Base-by-base conservation (phyloP, 2,329 filamentous ascomycete genomes). In the Beauveria rudraprayagi region DNA sequence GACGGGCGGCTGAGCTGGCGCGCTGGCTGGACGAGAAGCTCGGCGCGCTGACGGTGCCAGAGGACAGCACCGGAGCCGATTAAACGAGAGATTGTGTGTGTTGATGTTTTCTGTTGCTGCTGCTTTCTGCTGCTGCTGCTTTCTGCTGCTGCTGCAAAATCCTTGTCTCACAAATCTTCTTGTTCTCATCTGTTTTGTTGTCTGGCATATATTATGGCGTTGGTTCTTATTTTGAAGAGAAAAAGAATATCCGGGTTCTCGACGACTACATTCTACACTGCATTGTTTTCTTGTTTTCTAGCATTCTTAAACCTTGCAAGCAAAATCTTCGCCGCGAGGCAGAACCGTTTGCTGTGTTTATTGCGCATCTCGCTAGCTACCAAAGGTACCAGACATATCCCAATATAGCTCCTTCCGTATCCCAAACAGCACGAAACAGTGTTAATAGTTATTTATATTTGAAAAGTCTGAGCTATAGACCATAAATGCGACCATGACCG, bases 21-120 rank as follows among this genome's bases (percentile, higher is more conserved):
- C 73, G 76, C 60, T 84, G 81, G 78, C 70, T 88, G 65, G 84
- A 88, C 64, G 80, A 81, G n/a, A 81, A 81, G 72, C 75, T 88
- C 6, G 80, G 80, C 6, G 74, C 76, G 16, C 68, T 86, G 63
- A 73, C 73, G 16, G 77, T 85, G 30, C 81, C 83, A 0, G 79
- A 82, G 54, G 81, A 84, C 57, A 78, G 77, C 5, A 73, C 80
- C 24, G 76, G 77, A 9, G 67, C 73, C 9, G 68, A 70, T 63
- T 72, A 61, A 44, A 8, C 11, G 9, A 37, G 34, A 16, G 5
- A 11, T 2, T 37, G 11, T 37, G 34, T 16, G 34, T 37, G 11
- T 11, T 37, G 14, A 5, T 14, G 11, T 7, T 47, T 8, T 26
- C 24, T 47, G 11, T 11, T 47, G n/a, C 44, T 7, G 11, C 22